Conservation (phyloP, 345 rosid genomes). For the Trapa incisa region DNA sequence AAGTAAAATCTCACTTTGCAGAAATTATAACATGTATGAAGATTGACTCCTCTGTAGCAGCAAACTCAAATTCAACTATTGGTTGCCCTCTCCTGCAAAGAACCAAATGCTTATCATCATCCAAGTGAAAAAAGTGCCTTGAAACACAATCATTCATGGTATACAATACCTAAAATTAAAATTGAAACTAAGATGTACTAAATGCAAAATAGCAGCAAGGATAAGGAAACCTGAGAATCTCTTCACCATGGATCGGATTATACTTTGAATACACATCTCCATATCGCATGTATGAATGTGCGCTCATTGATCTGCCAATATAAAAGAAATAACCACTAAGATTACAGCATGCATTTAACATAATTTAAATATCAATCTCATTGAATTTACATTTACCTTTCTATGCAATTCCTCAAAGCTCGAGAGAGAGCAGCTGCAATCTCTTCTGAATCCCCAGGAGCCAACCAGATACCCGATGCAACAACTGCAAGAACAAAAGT, state of each 20-base stretch:
- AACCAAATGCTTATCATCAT: constrained; percentile 5
- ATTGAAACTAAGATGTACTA: neutral
- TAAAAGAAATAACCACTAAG: constrained; percentile 13
- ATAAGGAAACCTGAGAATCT: constrained; percentile 48
- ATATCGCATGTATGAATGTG: constrained; percentile 80
- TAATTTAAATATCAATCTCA: constrained; percentile 3
- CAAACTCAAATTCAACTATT: constrained; percentile 76
- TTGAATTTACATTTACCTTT: constrained; percentile 60
- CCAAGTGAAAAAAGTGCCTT: constrained; percentile 1
- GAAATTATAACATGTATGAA: constrained; percentile 78
- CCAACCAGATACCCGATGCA: constrained; percentile 90
- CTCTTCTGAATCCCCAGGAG: constrained; percentile 99
- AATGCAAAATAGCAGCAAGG: constrained; percentile 1
- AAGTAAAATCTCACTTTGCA: constrained; percentile 59
- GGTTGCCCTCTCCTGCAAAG: constrained; percentile 84
- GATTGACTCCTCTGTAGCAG: constrained; percentile 90
- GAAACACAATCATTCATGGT: neutral
- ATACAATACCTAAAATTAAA: neutral
- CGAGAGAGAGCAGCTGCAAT: constrained; percentile 88
- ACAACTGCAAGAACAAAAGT: constrained; percentile 42
- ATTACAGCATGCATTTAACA: neutral
- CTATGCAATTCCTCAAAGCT: constrained; percentile 75
- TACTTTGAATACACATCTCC: constrained; percentile 89
- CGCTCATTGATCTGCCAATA: constrained; percentile 47
- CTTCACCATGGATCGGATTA: constrained; percentile 64